A percentile compares a stretch with the other conserved stretches of the same genome.
These are phyloP conservation scores for Pluteus cervinus DNA, from an alignment of 768 basidiomycete genomes.

Conservation along the genomic window DNA sequence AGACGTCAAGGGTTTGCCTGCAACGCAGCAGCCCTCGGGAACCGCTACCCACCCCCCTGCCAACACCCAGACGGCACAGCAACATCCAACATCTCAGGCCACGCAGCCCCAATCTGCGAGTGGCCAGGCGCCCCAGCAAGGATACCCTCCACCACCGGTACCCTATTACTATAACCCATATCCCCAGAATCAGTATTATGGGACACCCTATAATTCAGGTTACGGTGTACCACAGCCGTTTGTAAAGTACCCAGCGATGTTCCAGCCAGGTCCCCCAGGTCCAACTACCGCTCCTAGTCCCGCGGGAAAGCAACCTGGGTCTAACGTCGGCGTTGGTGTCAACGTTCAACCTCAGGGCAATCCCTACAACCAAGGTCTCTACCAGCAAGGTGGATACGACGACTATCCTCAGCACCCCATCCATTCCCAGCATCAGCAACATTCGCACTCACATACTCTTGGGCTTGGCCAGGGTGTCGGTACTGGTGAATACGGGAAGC, in stretches of 20 bases:
- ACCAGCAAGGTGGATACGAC: conserved; percentile 49
- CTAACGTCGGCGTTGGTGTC: conserved; percentile 42
- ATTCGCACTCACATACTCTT: conserved; percentile 46
- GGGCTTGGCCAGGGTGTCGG: conserved; percentile 35
- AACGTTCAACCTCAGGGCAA: conserved; percentile 42
- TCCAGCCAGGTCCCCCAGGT: conserved; percentile 65
- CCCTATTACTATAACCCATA: conserved; percentile 62
- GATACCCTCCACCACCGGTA: conserved; percentile 57
- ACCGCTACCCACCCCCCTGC: conserved; percentile 45
- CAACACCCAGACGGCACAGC: conserved; percentile 48
- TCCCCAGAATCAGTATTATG: conserved; percentile 74
- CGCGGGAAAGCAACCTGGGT: conserved; percentile 59
- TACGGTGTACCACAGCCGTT: conserved; percentile 62
- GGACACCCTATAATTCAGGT: conserved; percentile 55
- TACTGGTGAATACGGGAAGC: conserved; percentile 36
- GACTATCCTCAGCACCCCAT: conserved; percentile 45
- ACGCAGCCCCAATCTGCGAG: conserved; percentile 56
- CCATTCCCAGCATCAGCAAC: conserved; percentile 47
- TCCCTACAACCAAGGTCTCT: conserved; percentile 58
- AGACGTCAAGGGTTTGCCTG: conserved; percentile 66
- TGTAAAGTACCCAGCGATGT: conserved; percentile 74
- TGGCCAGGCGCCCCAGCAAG: conserved; percentile 60
- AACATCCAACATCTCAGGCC: conserved; percentile 42
- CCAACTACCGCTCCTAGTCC: conserved; percentile 62
- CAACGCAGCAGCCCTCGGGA: conserved; percentile 48